phyloP scores from a whole-genome alignment of 2,329 filamentous ascomycete species.

The Tolypocladium amazonense region DNA sequence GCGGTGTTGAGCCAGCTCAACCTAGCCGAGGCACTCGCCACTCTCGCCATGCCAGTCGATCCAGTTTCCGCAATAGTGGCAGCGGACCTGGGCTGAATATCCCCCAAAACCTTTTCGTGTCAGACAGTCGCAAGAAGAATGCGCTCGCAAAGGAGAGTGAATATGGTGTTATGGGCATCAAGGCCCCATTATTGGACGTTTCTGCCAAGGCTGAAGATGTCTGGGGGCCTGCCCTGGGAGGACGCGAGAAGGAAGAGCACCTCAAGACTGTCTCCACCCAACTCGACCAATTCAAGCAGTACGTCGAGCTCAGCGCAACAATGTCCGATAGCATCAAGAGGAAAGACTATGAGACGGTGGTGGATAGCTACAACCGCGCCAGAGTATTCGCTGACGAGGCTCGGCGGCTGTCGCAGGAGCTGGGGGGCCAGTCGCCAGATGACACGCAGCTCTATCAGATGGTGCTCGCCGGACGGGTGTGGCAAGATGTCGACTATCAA shows the following conservation, averaged over 20 bases:
- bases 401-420: constrained; percentile 50
- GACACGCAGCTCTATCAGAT: constrained; percentile 80
- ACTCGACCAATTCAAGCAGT: constrained; percentile 68
- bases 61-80: constrained; percentile 48
- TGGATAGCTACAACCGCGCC: constrained; percentile 81
- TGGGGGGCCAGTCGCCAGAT: constrained; percentile 47
- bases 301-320: constrained; percentile 69
- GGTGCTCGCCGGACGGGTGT: constrained; percentile 83
- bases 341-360: constrained; percentile 78
- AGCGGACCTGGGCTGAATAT: constrained; percentile 26
- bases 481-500: constrained; percentile 85
- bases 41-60: constrained; percentile 57
- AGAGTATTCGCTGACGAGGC: constrained; percentile 73
- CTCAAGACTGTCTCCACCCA: constrained; percentile 68
- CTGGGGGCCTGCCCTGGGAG: constrained; percentile 89
- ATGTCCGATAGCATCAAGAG: constrained; percentile 80
- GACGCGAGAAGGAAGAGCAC: constrained; percentile 81
- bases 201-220: constrained; percentile 93
- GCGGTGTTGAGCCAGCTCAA: constrained; percentile 43
- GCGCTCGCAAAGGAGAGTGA: constrained; percentile 87
- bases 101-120: constrained; percentile 22
- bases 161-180: constrained; percentile 81
- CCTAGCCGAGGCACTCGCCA: constrained; percentile 35
- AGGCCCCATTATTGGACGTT: constrained; percentile 76
- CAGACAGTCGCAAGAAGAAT: constrained; percentile 68